Base-by-base conservation (phyloP, 2,329 filamentous ascomycete species). In the Neofusicoccum parvum region DNA sequence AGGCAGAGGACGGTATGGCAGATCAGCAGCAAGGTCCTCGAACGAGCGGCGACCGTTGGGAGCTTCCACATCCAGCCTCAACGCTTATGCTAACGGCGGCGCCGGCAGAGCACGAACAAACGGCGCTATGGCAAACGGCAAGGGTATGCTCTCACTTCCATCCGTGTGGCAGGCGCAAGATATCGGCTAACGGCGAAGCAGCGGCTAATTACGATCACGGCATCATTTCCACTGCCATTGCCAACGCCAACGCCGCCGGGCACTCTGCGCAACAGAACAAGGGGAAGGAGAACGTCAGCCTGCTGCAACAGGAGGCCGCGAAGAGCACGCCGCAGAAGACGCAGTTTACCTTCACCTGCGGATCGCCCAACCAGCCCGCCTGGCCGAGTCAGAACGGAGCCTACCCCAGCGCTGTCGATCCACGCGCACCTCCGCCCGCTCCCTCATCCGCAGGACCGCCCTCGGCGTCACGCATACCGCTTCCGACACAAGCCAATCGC, bases 311-410 rank as follows among this genome's bases (percentile, higher is more conserved):
- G 74, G 88, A 90, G 76, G 81, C 85, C 17, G 78, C 83, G 5
- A 82, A 83, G 66, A 89, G 86, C 3, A 88, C 85, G 41, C 88
- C 91, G 4, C 87, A 90, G 5, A 92, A 93, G 65, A 90, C 91
- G 0, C 92, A 97, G 72, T 99, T 99, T 76, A 99, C 95, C 10
- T 99, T 99, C 75, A 96, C 92, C 12, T 97, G 93, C 78, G 92
- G 96, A 72, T 94, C 94, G 1, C 89, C 92, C 0, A 92, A 90
- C 66, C 88, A 90, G 65, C 86, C 92, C 75, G 88, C 89, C 60
- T 92, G 91, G 88, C 91, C 91, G 49, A 87, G 89, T 73, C 81
- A 84, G 67, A 82, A 80, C 68, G 71, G 70, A 49, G 65, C 70
- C 49, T 77, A 77, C 68, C 68, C 78, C 62, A 50, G 51, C 17